Evolutionary conservation across 192 early-diverging fungal genomes (phyloP).

Genomic region (Linnemannia hyalina): DNA sequence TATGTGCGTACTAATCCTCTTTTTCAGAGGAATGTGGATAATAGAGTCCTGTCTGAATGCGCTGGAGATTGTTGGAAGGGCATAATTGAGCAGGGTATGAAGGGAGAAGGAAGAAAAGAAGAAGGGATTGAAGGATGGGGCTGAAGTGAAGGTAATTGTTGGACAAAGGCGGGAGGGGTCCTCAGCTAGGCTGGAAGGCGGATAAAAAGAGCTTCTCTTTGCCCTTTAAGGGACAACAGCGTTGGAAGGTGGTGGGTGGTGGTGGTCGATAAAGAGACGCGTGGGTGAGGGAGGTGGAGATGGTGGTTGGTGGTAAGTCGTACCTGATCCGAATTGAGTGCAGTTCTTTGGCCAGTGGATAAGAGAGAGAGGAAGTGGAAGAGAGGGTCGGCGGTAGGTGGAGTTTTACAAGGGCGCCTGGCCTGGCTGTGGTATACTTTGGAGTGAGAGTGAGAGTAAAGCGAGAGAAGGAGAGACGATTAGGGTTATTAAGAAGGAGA

Average conservation of each 20-base stretch:
- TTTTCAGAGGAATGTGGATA: not conserved
- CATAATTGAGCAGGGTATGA: not conserved
- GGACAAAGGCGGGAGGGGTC: not conserved
- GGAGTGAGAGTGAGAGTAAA: not conserved
- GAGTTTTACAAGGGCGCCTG: too few relatives aligned
- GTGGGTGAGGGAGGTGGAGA: not conserved
- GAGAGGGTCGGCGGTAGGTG: not conserved
- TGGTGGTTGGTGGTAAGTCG: not conserved
- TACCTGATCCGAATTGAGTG: not conserved
- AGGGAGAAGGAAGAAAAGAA: not conserved
- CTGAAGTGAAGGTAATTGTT: not conserved
- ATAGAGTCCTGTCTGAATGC: not conserved
- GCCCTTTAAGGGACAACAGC: not conserved
- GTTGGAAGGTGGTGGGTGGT: not conserved
- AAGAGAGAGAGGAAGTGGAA: not conserved
- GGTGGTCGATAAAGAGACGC: not conserved
- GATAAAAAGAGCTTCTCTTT: not conserved
- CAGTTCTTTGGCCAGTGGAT: not conserved
- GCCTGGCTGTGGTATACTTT: conserved; percentile 2
- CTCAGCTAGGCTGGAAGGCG: not conserved
- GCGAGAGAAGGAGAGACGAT: not conserved
- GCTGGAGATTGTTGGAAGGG: not conserved
- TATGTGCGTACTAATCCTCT: too few relatives aligned
- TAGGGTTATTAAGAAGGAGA: not conserved
- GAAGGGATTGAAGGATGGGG: not conserved